These are phyloP conservation scores for Hymenoscyphus linearis DNA, from an alignment of 2,329 filamentous ascomycete genomes.

Conservation along the genomic window DNA sequence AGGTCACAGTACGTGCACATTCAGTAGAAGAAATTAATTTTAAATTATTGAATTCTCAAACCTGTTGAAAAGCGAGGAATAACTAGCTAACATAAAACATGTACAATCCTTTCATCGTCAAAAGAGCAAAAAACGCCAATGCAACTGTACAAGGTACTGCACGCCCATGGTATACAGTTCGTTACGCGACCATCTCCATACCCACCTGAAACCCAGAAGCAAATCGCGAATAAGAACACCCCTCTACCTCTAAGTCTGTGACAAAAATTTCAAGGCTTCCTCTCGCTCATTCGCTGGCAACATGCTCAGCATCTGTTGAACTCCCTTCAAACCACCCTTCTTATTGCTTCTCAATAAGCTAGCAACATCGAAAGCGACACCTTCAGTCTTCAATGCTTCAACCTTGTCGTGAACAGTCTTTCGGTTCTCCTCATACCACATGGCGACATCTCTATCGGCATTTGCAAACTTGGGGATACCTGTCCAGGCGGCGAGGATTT, in stretches of 20 bases:
- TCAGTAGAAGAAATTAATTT: not conserved
- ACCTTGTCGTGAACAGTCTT: constrained; percentile 79
- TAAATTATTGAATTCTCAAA: not conserved
- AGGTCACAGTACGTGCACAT: no score
- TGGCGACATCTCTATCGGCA: constrained; percentile 76
- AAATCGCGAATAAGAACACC: not conserved
- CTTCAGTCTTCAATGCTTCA: constrained; percentile 74
- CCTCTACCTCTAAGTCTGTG: constrained; percentile 11
- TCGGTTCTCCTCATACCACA: constrained; percentile 95
- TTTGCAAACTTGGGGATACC: constrained; percentile 69
- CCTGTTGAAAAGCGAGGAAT: not conserved
- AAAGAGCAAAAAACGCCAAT: constrained; percentile 7
- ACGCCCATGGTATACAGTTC: constrained; percentile 4
- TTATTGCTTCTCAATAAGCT: constrained; percentile 61
- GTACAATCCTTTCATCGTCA: not conserved
- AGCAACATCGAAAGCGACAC: constrained; percentile 64
- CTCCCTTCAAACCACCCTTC: constrained; percentile 72
- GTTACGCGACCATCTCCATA: not conserved
- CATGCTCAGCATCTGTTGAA: constrained; percentile 78
- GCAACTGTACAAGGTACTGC: constrained; percentile 9
- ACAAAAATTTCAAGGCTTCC: constrained; percentile 33
- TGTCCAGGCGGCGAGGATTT: constrained; percentile 78
- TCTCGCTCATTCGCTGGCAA: constrained; percentile 87
- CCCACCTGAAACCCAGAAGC: not conserved
- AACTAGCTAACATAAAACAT: not conserved